Evolutionary conservation across 345 rosid genomes (phyloP), one percentile per base, ranked within the genome.

Genomic region (Sonneratia alba): DNA sequence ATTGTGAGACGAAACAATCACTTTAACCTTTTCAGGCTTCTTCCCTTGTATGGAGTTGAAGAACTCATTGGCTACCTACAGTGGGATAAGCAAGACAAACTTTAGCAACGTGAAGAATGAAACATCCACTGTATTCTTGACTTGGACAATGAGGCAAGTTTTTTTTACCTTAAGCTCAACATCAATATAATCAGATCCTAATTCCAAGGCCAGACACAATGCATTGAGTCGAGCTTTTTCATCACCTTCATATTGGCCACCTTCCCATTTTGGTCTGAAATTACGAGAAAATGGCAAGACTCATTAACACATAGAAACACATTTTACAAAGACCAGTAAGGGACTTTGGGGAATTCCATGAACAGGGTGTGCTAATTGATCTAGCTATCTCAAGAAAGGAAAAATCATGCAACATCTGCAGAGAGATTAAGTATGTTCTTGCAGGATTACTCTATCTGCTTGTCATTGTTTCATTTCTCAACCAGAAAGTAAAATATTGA

Each of bases 1-100:
- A 69, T 85, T 84, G 80, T 87, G 89, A n/a, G 89, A 85, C 40
- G 92, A 87, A 79, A 85, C 87, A 37, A 87, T 85, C 69, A 86
- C 75, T 70, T 80, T 84, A 56, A 69, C 77, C 43, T 81, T 83
- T 70, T 76, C 88, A 66, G 82, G 78, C 74, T 75, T 88, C 78
- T 75, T 82, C 72, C 88, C 83, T 73, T 76, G 84, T 67, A 86
- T 75, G 40, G 79, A 80, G 71, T 36, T 64, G 68, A 77, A 71
- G 70, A 88, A 86, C 36, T 84, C 84, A 7, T 70, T 75, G 36
- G 89, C 89, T 69, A 81, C 89, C 92, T 88, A 77, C 77, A 78
- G 45, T 36, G 36, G 48, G 73, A 74, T 7, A 47, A 13, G 62
- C 34, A 43, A 34, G 75, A 62, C 15, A 10, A 74, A 73, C 51